These are phyloP conservation scores for Pseudopyricularia cyperi DNA, from an alignment of 2,329 filamentous ascomycete species.

Conservation along the genomic window DNA sequence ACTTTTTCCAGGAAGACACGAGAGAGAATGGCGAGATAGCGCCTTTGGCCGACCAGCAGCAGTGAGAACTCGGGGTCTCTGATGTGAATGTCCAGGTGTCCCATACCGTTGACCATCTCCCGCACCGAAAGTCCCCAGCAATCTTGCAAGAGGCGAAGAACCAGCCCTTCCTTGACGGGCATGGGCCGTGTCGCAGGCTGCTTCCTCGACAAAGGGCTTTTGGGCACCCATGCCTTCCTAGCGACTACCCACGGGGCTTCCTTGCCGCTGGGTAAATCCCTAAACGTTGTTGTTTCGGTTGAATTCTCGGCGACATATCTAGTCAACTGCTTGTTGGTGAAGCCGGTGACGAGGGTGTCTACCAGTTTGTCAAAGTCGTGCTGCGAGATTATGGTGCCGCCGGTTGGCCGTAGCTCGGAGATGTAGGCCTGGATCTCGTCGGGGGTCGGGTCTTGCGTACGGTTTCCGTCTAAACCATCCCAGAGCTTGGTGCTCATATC, in stretches of 20 bases:
- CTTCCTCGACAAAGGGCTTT: constrained; percentile 8
- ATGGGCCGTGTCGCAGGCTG: constrained; percentile 16
- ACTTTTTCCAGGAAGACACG: constrained; percentile 13
- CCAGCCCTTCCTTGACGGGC: constrained; percentile 25
- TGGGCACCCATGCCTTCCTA: constrained; percentile 28
- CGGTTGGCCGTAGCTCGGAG: constrained; percentile 30
- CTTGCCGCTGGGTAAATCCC: background rate
- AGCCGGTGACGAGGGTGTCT: constrained; percentile 26
- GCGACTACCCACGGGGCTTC: constrained; percentile 25
- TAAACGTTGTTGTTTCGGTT: background rate
- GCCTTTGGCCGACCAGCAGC: constrained; percentile 24
- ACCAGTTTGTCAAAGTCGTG: constrained; percentile 28
- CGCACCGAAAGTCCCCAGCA: constrained; percentile 37
- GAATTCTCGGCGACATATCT: constrained; percentile 21
- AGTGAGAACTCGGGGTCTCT: constrained; percentile 26
- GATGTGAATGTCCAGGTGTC: constrained; percentile 25
- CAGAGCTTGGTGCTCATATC: background rate
- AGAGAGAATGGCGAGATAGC: constrained; percentile 19
- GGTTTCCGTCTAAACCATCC: background rate
- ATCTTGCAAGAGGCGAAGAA: constrained; percentile 28
- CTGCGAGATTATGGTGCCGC: constrained; percentile 21
- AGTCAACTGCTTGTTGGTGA: constrained; percentile 30
- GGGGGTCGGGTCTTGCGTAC: constrained; percentile 10
- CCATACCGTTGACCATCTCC: constrained; percentile 28
- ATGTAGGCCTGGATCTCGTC: constrained; percentile 31